These are phyloP conservation scores for Akanthomyces muscarius DNA, from an alignment of 2,329 filamentous ascomycete genomes.

Conservation along the genomic window DNA sequence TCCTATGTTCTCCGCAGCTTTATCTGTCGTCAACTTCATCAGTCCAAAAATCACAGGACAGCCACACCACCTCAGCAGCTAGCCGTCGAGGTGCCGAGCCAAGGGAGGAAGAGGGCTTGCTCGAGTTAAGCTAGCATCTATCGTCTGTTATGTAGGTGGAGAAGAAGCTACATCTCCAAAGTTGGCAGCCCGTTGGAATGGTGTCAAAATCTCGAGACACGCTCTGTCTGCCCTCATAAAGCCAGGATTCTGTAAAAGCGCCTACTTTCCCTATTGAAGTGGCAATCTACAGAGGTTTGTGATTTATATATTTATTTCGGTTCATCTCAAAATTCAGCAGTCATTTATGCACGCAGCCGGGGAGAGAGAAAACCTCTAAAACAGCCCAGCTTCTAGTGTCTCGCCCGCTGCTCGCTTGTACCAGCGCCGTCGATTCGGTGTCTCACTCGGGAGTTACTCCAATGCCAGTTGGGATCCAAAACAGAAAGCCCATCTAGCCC, in stretches of 20 bases:
- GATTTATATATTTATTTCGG: too few species aligned
- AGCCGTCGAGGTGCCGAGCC: background rate
- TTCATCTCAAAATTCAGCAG: background rate
- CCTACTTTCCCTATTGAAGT: background rate
- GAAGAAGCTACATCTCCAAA: background rate
- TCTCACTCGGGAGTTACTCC: background rate
- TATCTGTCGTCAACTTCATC: too few species aligned
- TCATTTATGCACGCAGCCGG: too few species aligned
- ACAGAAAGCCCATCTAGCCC: background rate
- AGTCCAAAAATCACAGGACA: too few species aligned
- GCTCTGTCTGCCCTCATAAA: background rate
- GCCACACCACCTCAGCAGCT: background rate
- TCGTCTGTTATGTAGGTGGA: background rate
- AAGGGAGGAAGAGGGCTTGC: background rate
- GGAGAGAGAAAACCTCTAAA: too few species aligned
- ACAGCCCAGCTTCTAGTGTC: background rate
- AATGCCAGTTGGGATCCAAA: background rate
- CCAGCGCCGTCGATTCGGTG: background rate
- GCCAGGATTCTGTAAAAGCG: background rate
- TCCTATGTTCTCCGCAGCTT: too few species aligned
- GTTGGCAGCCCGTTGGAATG: background rate
- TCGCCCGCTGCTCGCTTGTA: background rate
- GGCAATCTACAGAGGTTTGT: too few species aligned
- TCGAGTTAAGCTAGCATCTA: background rate
- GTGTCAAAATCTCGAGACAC: background rate